A percentile compares a stretch with the other conserved stretches of the same genome.
These are phyloP conservation scores for Articulospora tetracladia DNA, from an alignment of 495 filamentous ascomycete genomes.

Conservation along the genomic window DNA sequence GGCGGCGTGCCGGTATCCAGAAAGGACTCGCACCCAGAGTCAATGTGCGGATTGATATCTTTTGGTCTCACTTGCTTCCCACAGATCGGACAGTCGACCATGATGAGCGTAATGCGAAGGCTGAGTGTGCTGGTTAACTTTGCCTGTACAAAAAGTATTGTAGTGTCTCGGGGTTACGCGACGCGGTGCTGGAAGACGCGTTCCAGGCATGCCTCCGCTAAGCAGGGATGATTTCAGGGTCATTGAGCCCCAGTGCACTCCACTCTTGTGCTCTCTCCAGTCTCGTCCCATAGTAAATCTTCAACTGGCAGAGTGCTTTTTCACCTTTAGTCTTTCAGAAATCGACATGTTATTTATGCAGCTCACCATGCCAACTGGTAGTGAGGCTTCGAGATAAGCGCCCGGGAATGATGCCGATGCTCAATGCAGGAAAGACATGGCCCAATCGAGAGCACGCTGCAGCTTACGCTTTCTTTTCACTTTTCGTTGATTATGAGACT, in stretches of 20 bases:
- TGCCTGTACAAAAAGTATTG: neutral
- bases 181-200: neutral
- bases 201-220: neutral
- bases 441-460: too few relatives aligned
- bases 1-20: constrained; percentile 37
- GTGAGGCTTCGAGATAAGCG: too few relatives aligned
- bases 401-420: too few relatives aligned
- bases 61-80: constrained; percentile 65
- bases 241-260: neutral
- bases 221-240: neutral
- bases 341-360: too few relatives aligned
- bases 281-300: too few relatives aligned
- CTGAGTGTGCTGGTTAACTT: neutral
- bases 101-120: constrained; percentile 28
- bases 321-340: too few relatives aligned
- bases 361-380: too few relatives aligned
- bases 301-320: too few relatives aligned
- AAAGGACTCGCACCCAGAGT: constrained; percentile 71
- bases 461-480: too few relatives aligned
- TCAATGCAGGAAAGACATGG: too few relatives aligned
- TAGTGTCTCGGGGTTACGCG: neutral
- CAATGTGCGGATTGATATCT: constrained; percentile 89
- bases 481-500: too few relatives aligned
- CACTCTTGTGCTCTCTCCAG: too few relatives aligned
- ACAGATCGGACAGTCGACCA: constrained; percentile 90